Conservation (phyloP, 345 rosid genomes). For the Eucalyptus urophylla region DNA sequence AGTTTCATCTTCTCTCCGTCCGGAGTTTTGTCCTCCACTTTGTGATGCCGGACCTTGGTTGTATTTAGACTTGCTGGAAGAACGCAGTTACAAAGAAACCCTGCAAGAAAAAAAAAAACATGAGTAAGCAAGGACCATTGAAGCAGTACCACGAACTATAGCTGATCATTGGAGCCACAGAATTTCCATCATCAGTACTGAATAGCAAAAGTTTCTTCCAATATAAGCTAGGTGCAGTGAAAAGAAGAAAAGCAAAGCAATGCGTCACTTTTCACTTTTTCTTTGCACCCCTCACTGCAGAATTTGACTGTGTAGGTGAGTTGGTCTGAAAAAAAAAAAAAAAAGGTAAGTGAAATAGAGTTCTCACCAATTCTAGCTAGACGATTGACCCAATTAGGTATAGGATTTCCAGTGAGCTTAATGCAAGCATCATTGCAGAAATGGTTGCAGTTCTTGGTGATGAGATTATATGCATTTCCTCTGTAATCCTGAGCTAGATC, state of each 20-base stretch:
- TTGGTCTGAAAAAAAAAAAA: no score
- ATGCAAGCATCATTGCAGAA: constrained; percentile 88
- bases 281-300: background rate
- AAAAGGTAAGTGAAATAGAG: background rate
- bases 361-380: constrained; percentile 85
- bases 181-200: background rate
- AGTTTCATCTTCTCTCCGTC: constrained; percentile 61
- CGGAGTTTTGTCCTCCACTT: constrained; percentile 42
- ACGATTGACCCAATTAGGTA: constrained; percentile 95
- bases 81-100: constrained; percentile 83
- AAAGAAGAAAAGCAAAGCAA: background rate
- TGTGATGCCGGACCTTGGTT: constrained; percentile 42
- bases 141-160: background rate
- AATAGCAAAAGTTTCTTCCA: background rate
- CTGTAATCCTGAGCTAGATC: constrained; percentile 55
- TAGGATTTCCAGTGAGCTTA: constrained; percentile 66
- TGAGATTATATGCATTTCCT: constrained; percentile 86
- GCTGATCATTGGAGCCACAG: background rate
- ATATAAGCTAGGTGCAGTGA: background rate
- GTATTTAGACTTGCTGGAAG: constrained; percentile 74
- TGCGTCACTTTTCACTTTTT: background rate
- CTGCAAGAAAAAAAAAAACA: constrained; percentile 10
- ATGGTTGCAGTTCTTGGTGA: constrained; percentile 95
- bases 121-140: background rate
- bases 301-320: background rate